These are phyloP conservation scores for Desmodesmus armatus DNA, from an alignment of 139 green algal genomes.

Conservation along the genomic window DNA sequence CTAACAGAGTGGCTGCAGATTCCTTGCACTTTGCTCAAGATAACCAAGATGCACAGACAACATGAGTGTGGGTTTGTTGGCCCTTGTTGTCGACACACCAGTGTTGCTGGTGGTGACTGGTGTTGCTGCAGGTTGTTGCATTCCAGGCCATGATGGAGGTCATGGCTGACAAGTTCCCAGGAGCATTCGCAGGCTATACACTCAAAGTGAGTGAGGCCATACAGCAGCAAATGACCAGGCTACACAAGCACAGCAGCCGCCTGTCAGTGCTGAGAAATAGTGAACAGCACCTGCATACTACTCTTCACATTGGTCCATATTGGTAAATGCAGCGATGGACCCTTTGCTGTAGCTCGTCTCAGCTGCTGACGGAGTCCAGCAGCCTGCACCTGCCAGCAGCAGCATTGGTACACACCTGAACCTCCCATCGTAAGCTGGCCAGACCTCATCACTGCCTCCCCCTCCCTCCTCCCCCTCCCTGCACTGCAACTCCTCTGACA, in stretches of 20 bases:
- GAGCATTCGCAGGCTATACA: constrained; percentile 94
- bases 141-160: constrained; percentile 95
- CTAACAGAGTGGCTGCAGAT: no score
- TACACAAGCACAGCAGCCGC: background rate
- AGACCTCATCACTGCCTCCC: no score
- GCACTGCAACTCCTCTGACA: no score
- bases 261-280: background rate
- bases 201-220: constrained; percentile 61
- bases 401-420: no score
- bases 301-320: no score
- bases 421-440: no score
- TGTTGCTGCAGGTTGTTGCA: constrained; percentile 65
- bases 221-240: background rate
- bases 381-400: background rate
- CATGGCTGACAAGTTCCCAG: constrained; percentile 94
- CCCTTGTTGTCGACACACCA: no score
- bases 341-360: background rate
- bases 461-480: no score
- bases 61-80: background rate
- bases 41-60: background rate
- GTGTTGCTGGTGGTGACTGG: no score
- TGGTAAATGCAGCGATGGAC: no score
- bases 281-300: no score
- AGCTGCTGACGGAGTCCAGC: no score
- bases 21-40: background rate